A percentile compares a stretch with the other conserved stretches of the same genome.
Evolutionary conservation across 768 basidiomycete species (phyloP).

Genomic region (Agaricus subrufescens): DNA sequence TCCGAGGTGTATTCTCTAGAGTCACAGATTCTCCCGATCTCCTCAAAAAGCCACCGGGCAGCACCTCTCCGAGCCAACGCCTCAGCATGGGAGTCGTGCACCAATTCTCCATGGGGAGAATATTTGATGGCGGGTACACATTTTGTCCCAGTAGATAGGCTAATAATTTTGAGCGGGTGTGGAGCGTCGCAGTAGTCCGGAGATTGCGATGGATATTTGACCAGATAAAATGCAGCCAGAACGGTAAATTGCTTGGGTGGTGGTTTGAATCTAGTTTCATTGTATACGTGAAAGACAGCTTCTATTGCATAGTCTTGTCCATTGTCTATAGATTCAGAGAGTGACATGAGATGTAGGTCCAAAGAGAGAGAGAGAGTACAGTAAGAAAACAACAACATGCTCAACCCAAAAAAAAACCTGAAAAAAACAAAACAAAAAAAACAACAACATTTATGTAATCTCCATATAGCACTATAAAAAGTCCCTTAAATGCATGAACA

Average conservation of each 20-base stretch:
- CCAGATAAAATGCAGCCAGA: conserved; percentile 51
- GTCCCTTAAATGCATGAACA: no score
- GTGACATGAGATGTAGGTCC: background rate
- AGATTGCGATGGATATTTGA: conserved; percentile 16
- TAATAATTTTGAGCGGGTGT: conserved; percentile 46
- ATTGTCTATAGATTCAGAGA: background rate
- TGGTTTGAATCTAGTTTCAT: conserved; percentile 42
- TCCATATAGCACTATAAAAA: no score
- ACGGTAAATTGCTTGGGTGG: conserved; percentile 58
- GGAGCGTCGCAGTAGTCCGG: background rate
- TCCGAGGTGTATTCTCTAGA: conserved; percentile 29
- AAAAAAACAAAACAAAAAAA: background rate
- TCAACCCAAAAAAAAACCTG: no score
- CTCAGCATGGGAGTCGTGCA: conserved; percentile 93
- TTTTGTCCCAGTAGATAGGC: conserved; percentile 81
- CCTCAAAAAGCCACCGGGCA: conserved; percentile 74
- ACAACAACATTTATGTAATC: background rate
- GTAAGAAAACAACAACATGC: background rate
- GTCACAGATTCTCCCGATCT: conserved; percentile 40
- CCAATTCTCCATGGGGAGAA: conserved; percentile 64
- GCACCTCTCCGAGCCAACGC: conserved; percentile 81
- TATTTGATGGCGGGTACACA: conserved; percentile 65
- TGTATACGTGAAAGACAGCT: conserved; percentile 38
- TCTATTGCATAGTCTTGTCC: conserved; percentile 16
- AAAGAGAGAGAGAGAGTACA: background rate